Evolutionary conservation across 2,329 filamentous ascomycete species (phyloP), one percentile per base, ranked within the genome.

Genomic region (Ascochyta lentis): DNA sequence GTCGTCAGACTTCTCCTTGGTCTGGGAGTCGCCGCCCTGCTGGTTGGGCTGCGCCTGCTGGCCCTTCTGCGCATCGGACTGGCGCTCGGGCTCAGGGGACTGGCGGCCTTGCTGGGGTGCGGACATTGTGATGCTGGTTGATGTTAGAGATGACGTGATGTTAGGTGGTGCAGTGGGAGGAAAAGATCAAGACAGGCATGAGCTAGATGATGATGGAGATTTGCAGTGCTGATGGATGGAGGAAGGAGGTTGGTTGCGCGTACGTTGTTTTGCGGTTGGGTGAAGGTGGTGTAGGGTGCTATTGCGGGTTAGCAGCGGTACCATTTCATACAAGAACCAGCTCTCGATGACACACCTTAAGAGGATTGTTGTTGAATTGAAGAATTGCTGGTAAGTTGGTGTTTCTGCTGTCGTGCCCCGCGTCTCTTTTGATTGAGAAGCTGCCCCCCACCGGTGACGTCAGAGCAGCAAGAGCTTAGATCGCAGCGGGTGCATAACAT

Each of bases 71-170:
- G 80, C 77, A 56, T 84, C 87, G 34, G 81, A 79, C 77, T 91
- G 90, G 64, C 75, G 72, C 79, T 90, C 86, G 26, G 90, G 90
- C 48, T 87, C 79, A 59, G 92, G 92, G 29, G 92, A 96, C 78
- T 96, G 84, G 71, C 88, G 87, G 74, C 90, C 89, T 77, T 84
- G 77, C 70, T 81, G 78, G 63, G 79, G 83, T 53, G 84, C 81
- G 67, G 89, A 87, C 89, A 92, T 91, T 69, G 62, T 86, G 39
- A 23, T 45, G 68, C 62, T 75, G 61, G 58, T 62, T 7, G 23
- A 22, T 4, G 7, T 66, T 56, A 40, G 45, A 48, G 23, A 10
- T 54, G 22, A 35, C 33, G 45, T 41, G 23, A n/a, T 22, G 37
- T 31, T 39, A 41, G 4, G 16, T 31, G n/a, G 24, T 22, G 49